Evolutionary conservation across 345 rosid genomes (phyloP).

Genomic region (Linum trigynum): DNA sequence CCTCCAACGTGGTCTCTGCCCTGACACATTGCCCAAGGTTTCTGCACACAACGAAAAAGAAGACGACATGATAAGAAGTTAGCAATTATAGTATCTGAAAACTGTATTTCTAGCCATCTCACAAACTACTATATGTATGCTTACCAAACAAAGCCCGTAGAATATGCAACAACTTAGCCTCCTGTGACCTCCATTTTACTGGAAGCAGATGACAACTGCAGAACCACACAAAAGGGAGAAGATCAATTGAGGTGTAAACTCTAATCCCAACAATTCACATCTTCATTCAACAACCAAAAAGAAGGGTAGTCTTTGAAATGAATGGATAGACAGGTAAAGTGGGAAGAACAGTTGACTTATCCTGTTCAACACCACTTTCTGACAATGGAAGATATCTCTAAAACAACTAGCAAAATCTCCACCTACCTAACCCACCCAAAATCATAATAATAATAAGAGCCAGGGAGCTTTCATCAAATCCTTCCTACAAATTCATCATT

Average conservation of each 20-base stretch:
- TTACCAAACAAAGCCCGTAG: constrained; percentile 47
- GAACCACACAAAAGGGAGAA: constrained; percentile 5
- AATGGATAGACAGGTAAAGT: constrained; percentile 9
- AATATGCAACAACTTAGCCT: constrained; percentile 41
- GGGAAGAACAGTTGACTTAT: background rate
- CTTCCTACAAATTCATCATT: background rate
- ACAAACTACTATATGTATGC: background rate
- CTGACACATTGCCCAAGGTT: constrained; percentile 43
- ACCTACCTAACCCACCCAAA: constrained; percentile 14
- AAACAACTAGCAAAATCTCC: constrained; percentile 16
- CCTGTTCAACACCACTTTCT: constrained; percentile 2
- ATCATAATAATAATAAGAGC: background rate
- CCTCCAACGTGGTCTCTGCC: constrained; percentile 25
- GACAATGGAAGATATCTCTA: background rate
- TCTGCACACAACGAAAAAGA: constrained; percentile 16
- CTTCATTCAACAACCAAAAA: background rate
- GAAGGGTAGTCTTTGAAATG: background rate
- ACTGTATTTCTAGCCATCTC: background rate
- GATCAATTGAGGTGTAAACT: background rate
- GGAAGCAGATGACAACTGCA: constrained; percentile 20
- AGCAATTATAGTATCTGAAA: background rate
- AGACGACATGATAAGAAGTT: constrained; percentile 1
- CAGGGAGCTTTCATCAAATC: background rate
- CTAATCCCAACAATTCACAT: background rate
- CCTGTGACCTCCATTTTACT: constrained; percentile 60